These are phyloP conservation scores for Blastobotrys chiropterorum DNA, from an alignment of 805 yeast genomes.

Conservation along the genomic window DNA sequence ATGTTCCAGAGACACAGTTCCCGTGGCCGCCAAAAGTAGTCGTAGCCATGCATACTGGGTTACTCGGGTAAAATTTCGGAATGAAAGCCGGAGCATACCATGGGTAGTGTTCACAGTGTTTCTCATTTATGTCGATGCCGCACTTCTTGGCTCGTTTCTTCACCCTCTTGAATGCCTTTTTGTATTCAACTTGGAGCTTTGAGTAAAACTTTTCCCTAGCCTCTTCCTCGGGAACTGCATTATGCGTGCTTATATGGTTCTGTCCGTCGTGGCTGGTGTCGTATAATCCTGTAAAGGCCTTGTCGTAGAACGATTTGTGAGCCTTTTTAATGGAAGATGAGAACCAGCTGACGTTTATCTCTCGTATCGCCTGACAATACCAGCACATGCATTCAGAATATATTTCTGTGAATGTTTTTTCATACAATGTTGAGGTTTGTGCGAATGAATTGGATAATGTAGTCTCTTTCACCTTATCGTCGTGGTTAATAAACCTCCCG, in stretches of 20 bases:
- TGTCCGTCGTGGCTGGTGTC: neutral
- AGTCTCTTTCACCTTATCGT: slow-evolving; percentile 15
- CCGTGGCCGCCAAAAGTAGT: neutral
- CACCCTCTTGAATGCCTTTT: neutral
- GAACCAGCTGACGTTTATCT: neutral
- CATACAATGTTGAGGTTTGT: slow-evolving; percentile 9
- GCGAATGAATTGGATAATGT: slow-evolving; percentile 10
- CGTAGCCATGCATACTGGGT: neutral
- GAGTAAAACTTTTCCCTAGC: neutral
- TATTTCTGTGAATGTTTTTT: slow-evolving; percentile 6
- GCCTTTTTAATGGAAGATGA: neutral
- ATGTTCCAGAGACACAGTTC: neutral
- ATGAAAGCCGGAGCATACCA: neutral
- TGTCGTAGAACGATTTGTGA: neutral
- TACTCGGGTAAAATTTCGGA: neutral
- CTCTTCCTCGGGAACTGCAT: slow-evolving; percentile 7
- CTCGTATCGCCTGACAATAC: slow-evolving; percentile 17
- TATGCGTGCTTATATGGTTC: slow-evolving; percentile 13
- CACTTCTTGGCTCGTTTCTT: neutral
- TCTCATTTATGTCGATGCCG: neutral
- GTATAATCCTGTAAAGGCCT: neutral
- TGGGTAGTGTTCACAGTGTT: neutral
- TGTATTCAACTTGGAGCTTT: neutral
- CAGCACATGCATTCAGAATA: slow-evolving; percentile 17
- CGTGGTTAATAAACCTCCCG: slow-evolving; percentile 12